Evolutionary conservation across 345 rosid species (phyloP).

Genomic region (Brassica napus): Da-Ae NC_063436.1:16468501-16469000

Average conservation of each 20-base stretch:
- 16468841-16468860: neutral
- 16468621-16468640: neutral
- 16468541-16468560: neutral
- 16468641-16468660: neutral
- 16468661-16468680: conserved; percentile 21
- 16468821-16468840: neutral
- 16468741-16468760: conserved; percentile 90
- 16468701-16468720: conserved; percentile 80
- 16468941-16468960: conserved; percentile 81
- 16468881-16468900: conserved; percentile 99
- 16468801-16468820: conserved; percentile 2
- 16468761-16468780: conserved; percentile 67
- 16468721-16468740: conserved; percentile 86
- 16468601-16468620: neutral
- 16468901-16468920: conserved; percentile 99
- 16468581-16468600: neutral
- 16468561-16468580: neutral
- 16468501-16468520: neutral
- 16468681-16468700: conserved; percentile 95
- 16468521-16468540: conserved; percentile 9
- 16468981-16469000: conserved; percentile 97
- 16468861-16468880: conserved; percentile 35
- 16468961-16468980: conserved; percentile 95
- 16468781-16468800: neutral
- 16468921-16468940: conserved; percentile 93